phyloP scores from a whole-genome alignment of 1,139 yeast species.

The Kodamaea arcana region DNA sequence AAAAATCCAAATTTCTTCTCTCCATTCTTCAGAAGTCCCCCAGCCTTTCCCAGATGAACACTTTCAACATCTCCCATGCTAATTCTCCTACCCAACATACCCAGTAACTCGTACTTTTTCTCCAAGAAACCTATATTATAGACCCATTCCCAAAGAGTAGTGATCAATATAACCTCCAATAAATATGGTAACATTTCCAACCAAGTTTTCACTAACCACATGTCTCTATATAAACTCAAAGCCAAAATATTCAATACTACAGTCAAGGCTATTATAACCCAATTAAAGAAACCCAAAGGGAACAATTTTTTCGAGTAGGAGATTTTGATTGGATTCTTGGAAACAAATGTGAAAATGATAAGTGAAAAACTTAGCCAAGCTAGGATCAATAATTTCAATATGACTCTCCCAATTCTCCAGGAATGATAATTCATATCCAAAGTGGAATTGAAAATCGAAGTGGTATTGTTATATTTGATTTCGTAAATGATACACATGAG shows the following conservation, averaged over 20 bases:
- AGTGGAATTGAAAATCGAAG: slow-evolving; percentile 13
- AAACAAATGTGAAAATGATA: slow-evolving; percentile 25
- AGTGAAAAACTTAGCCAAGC: slow-evolving; percentile 26
- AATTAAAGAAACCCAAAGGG: slow-evolving; percentile 39
- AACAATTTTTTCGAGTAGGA: slow-evolving; percentile 34
- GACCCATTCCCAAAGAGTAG: slow-evolving; percentile 53
- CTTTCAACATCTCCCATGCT: slow-evolving; percentile 32
- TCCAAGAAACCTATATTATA: slow-evolving; percentile 41
- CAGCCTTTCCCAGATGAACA: background rate
- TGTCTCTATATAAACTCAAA: slow-evolving; percentile 20
- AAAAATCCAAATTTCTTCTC: too few species aligned
- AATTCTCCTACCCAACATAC: slow-evolving; percentile 47
- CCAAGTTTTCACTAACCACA: slow-evolving; percentile 40
- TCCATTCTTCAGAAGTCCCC: too few species aligned
- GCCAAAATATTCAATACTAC: slow-evolving; percentile 27
- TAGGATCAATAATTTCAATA: slow-evolving; percentile 21
- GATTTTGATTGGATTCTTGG: slow-evolving; percentile 29
- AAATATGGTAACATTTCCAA: slow-evolving; percentile 32
- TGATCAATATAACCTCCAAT: slow-evolving; percentile 35
- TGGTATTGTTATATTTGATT: slow-evolving; percentile 9
- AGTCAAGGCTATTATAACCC: slow-evolving; percentile 30
- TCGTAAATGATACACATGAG: slow-evolving; percentile 14
- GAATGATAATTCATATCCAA: slow-evolving; percentile 3
- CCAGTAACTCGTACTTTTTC: slow-evolving; percentile 39
- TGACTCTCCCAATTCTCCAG: slow-evolving; percentile 15